Base-by-base conservation (phyloP, 805 yeast species). In the Maudiozyma bulderi region DNA sequence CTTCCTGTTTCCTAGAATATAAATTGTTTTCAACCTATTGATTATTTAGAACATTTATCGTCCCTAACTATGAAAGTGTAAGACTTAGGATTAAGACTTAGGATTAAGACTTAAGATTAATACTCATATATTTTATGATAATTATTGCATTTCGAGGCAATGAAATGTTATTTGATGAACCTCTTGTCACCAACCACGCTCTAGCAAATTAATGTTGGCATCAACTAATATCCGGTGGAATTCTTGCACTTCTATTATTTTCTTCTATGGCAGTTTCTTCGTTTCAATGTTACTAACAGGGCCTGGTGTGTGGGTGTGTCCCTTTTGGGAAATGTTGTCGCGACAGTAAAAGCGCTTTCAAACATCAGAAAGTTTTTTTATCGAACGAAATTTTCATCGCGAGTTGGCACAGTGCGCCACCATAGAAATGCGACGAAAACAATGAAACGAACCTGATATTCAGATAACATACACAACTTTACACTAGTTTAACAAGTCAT, bases 321-420 rank as follows among this genome's bases (percentile, higher is more conserved):
- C 39, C 28, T 20, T 43, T 43, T 43, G 35, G 45, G 39, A 43
- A 31, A 31, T 29, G 9, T 28, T 43, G 45, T 32, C 45, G 39
- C 45, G 39, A 20, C 45, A 29, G 28, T 13, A 43, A 43, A 14
- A 33, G 14, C 6, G 8, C 6, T 1, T 7, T 35, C 6, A 13
- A n/a, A n/a, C 11, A n/a, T 33, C 11, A 6, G 13, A 8, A 33
- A 33, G 13, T 11, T 8, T 11, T 8, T 35, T 35, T 9, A 13
- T n/a, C 13, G 13, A 9, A 35, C 13, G 5, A 35, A n/a, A 35
- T 34, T 13, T 34, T 13, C 14, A 5, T 35, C 13, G 13, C 8
- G 6, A n/a, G 13, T 35, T 11, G 9, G 8, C 6, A 13, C 15
- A 35, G 38, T 13, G 38, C 38, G 11, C 38, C 38, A 8, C 38